Conservation (phyloP, 345 rosid species). For the Bruguiera gymnorhiza region DNA sequence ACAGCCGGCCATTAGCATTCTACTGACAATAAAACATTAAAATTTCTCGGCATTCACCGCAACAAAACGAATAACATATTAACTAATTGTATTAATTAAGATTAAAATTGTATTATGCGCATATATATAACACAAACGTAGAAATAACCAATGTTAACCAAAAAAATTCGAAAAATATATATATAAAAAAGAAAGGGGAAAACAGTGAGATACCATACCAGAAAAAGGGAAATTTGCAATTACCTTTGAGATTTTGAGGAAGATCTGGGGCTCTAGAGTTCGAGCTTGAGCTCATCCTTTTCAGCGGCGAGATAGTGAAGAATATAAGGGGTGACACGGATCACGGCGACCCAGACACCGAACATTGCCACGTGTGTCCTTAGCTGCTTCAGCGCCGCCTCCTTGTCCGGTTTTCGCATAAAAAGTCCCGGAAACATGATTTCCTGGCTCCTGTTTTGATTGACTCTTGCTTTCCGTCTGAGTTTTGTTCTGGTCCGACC, state of each 20-base stretch:
- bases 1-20: no score
- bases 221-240: neutral
- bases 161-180: no score
- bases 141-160: no score
- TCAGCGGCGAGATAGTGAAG: constrained; percentile 61
- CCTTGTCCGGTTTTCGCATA: constrained; percentile 79
- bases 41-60: no score
- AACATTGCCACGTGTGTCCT: constrained; percentile 54
- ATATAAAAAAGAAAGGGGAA: no score
- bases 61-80: no score
- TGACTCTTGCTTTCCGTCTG: neutral
- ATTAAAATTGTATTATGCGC: no score
- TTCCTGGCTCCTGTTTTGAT: neutral
- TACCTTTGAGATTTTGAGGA: constrained; percentile 14
- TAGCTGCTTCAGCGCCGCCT: constrained; percentile 74
- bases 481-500: neutral
- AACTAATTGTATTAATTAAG: no score
- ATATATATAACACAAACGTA: no score
- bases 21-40: no score
- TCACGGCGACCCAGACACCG: constrained; percentile 52
- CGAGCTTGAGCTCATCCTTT: constrained; percentile 77
- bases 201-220: neutral
- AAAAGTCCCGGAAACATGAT: constrained; percentile 83
- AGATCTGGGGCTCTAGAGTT: constrained; percentile 32
- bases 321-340: constrained; percentile 64